A percentile compares a stretch with the other conserved stretches of the same genome.
These are phyloP conservation scores for Aspergillus calidoustus DNA, from an alignment of 2,329 filamentous ascomycete genomes.

Conservation along the genomic window DNA sequence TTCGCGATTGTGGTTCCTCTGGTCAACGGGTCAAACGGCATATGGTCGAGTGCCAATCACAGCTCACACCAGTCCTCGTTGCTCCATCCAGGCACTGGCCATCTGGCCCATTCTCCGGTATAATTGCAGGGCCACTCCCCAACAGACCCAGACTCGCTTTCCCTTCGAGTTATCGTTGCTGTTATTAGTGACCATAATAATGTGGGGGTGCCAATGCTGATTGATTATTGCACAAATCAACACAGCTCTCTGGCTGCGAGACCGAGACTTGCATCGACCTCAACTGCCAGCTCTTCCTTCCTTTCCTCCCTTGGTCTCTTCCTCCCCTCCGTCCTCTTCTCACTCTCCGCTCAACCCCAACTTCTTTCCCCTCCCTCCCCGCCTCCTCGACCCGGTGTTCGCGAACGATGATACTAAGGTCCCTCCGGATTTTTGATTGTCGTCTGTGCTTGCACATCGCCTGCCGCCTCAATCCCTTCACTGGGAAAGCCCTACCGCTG, in stretches of 20 bases:
- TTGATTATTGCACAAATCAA: constrained; percentile 15
- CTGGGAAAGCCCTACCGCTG: constrained; percentile 35
- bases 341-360: constrained; percentile 8
- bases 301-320: constrained; percentile 8
- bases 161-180: not conserved
- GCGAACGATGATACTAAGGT: constrained; percentile 36
- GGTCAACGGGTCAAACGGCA: constrained; percentile 11
- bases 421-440: constrained; percentile 23
- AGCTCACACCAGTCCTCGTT: not conserved
- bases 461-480: constrained; percentile 35
- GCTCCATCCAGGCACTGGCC: constrained; percentile 1
- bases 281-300: constrained; percentile 1
- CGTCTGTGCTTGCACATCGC: constrained; percentile 40
- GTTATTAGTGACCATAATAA: not conserved
- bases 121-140: constrained; percentile 9
- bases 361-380: constrained; percentile 8
- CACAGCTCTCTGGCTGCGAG: not conserved
- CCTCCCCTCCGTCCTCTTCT: constrained; percentile 9
- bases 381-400: constrained; percentile 8
- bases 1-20: not conserved
- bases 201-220: constrained; percentile 12
- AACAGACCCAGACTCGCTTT: constrained; percentile 5
- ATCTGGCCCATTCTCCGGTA: constrained; percentile 1
- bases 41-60: constrained; percentile 7
- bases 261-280: constrained; percentile 10